Conservation (phyloP, 1,284 basidiomycete species). For the Vanrija humicola region DNA sequence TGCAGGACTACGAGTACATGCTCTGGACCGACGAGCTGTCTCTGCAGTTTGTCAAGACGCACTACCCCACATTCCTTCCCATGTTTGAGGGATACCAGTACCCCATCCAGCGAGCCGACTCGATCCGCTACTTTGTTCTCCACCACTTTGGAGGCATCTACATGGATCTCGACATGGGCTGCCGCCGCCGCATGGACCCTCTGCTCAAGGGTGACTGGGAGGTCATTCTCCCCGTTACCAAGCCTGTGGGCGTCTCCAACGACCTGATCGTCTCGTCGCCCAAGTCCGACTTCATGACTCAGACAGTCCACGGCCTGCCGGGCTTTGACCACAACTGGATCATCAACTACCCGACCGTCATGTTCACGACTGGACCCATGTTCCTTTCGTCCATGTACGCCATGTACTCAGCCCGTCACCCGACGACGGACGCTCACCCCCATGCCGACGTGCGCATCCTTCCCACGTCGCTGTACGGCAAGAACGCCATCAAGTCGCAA, state of each 20-base stretch:
- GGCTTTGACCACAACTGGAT: conserved; percentile 93
- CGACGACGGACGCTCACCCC: conserved; percentile 55
- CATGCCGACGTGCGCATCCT: conserved; percentile 76
- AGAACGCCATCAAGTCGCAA: conserved; percentile 80
- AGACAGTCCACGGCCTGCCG: conserved; percentile 85
- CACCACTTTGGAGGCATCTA: conserved; percentile 94
- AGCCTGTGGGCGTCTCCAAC: conserved; percentile 94
- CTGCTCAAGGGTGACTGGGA: conserved; percentile 71
- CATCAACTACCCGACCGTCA: conserved; percentile 96
- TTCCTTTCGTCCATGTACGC: conserved; percentile 84
- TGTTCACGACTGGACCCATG: conserved; percentile 98
- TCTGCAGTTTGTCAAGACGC: conserved; percentile 77
- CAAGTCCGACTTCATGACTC: conserved; percentile 82
- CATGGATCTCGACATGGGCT: conserved; percentile 96
- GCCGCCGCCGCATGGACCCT: conserved; percentile 81
- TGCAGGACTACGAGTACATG: conserved; percentile 95
- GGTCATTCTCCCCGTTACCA: conserved; percentile 88
- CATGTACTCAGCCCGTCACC: conserved; percentile 70
- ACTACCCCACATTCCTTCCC: conserved; percentile 89
- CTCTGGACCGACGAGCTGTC: conserved; percentile 93
- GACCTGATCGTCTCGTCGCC: conserved; percentile 92
- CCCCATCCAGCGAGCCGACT: conserved; percentile 93
- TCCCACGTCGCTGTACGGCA: conserved; percentile 91
- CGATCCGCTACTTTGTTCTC: conserved; percentile 95
- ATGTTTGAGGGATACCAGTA: conserved; percentile 92